Base-by-base conservation (phyloP, 139 green algal genomes). In the Haematococcus sp. region DNA sequence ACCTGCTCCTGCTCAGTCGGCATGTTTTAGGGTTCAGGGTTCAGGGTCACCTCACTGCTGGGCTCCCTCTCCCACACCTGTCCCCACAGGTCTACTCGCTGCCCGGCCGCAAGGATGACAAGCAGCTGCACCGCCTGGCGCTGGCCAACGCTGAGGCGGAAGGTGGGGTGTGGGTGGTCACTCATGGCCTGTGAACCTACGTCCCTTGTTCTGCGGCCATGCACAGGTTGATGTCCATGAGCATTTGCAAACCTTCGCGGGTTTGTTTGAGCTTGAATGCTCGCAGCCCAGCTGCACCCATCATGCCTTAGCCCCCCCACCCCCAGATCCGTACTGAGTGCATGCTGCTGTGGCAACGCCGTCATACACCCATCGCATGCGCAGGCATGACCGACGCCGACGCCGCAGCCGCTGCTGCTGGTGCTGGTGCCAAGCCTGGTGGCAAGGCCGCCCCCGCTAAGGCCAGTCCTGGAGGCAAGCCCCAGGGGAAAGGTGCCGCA, bases 51-150 rank as follows among this genome's bases (percentile, higher is more conserved):
- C 40, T 49, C 40, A 49, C 7, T 49, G 7, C 7, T 49, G 40
- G 11, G 11, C 40, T 11, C 40, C 7, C 40, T 11, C 7, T 11
- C 7, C 40, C 40, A 7, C 40, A 49, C 40, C 40, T 11, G 7
- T 19, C 40, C 40, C 40, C 40, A 49, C 40, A 49, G 40, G 40
- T 49, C 40, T 79, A 79, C 32, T 44, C 73, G 54, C 56, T 83
- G 58, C 78, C 75, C 3, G 55, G 68, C 40, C 77, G 75, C 33
- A 79, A 84, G 43, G 78, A 84, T 44, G 60, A 63, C 68, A 80
- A 77, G 67, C 77, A 84, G 71, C 71, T 87, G 44, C 25, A 76
- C 28, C 54, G 78, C 28, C 58, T 83, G 35, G 76, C 69, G 15
- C 44, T 84, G 43, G 82, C 82, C 23, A 78, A 79, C 64, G 70